Base-by-base conservation (phyloP, 768 basidiomycete species). In the Mycena latifolia region DNA sequence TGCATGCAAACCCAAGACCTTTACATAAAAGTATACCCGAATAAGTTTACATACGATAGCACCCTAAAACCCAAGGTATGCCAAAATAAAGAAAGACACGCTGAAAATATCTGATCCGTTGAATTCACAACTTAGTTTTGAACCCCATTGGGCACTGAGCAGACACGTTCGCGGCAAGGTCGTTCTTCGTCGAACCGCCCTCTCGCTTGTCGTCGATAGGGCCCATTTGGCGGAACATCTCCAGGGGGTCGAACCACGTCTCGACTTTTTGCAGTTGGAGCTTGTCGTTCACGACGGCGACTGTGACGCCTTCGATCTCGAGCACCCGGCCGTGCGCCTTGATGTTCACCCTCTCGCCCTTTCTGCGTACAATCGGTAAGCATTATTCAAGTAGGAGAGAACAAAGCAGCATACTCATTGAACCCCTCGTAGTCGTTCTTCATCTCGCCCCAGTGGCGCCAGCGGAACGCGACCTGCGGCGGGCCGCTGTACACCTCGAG, bases 401-500 rank as follows among this genome's bases (percentile, higher is more conserved):
- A 15, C 10, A 14, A 17, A n/a, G 20, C 4, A 41, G 24, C 61
- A 25, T 47, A 55, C 69, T 66, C 69, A 22, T 70, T 66, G 55
- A 60, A 66, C 3, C 65, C 69, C 0, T 55, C 51, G 41, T 70
- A 70, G 27, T 70, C 61, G 33, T 52, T 50, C 58, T 66, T 63
- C 69, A 70, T 70, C 22, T 63, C 62, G 5, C 69, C 69, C 69
- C 69, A 70, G 20, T 70, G 69, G 27, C 69, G 50, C 69, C 69
- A 70, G 1, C 69, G 56, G 58, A 70, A 70, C 8, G 65, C 69
- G 29, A 70, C 61, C 50, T 63, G 65, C 29, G 69, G 69, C 17
- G 69, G 69, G 25, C 65, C 65, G 58, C 69, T 66, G 47, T 70
- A 70, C 22, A 70, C 69, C 48, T 70, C 69, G 48, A 70, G 69